These are phyloP conservation scores for Smallanthus sonchifolius DNA, from an alignment of 129 eudicot genomes.

Conservation along the genomic window DNA sequence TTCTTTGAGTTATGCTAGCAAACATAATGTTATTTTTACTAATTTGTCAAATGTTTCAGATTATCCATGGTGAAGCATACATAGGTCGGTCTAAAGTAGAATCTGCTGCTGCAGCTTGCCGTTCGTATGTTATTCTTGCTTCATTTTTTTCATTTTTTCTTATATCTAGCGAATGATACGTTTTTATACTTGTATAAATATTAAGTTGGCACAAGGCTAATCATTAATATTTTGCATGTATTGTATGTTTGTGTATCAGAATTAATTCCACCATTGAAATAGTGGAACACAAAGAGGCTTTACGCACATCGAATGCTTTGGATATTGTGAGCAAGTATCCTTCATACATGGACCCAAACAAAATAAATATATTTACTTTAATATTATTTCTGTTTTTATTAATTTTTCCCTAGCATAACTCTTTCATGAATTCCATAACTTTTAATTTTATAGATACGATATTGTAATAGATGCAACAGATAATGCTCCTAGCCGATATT, in stretches of 20 bases:
- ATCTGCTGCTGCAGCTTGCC: conserved; percentile 98
- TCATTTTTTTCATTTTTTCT: neutral
- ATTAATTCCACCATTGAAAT: conserved; percentile 75
- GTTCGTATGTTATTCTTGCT: conserved; percentile 53
- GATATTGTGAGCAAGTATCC: conserved; percentile 94
- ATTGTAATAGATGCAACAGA: conserved; percentile 94
- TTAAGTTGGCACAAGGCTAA: neutral
- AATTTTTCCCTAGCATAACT: neutral
- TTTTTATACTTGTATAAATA: neutral
- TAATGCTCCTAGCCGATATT: conserved; percentile 89
- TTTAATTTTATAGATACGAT: conserved; percentile 58
- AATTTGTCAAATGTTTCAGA: conserved; percentile 31
- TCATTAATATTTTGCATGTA: neutral
- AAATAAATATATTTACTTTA: neutral
- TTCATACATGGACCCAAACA: conserved; percentile 4
- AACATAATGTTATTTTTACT: conserved; percentile 1
- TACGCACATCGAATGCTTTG: conserved; percentile 86
- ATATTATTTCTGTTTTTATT: neutral
- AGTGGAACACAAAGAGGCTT: conserved; percentile 80
- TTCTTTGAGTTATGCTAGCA: neutral
- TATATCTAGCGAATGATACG: neutral
- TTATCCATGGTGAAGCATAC: conserved; percentile 84
- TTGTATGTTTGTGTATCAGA: conserved; percentile 30
- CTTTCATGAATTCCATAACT: conserved; percentile 35
- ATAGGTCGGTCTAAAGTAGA: conserved; percentile 92